Conservation (phyloP, 2,329 filamentous ascomycete genomes). For the Ophiostoma tasmaniense region DNA sequence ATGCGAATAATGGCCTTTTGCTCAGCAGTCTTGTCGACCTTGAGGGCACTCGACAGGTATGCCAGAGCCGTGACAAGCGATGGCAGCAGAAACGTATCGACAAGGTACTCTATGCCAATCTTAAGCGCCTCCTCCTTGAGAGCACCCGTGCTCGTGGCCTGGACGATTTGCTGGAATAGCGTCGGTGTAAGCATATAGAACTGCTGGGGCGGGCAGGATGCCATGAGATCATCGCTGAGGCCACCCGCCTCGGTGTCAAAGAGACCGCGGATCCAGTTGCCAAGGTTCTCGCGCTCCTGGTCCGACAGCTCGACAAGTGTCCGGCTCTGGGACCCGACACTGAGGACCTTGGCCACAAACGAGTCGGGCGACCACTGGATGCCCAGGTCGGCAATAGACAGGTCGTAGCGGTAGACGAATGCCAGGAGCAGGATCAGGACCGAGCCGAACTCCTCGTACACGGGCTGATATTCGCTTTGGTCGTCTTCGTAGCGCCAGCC, state of each 20-base stretch:
- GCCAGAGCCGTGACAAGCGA: conserved; percentile 65
- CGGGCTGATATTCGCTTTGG: conserved; percentile 73
- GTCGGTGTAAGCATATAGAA: conserved; percentile 74
- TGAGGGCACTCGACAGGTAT: conserved; percentile 63
- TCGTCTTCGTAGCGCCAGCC: conserved; percentile 73
- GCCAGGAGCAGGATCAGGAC: conserved; percentile 66
- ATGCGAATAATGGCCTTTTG: conserved; percentile 63
- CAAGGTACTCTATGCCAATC: conserved; percentile 68
- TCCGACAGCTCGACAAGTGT: conserved; percentile 52
- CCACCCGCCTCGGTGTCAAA: conserved; percentile 67
- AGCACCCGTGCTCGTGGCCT: conserved; percentile 57
- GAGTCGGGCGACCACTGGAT: conserved; percentile 46
- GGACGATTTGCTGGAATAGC: conserved; percentile 65
- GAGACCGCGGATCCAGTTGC: conserved; percentile 68
- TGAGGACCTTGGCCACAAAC: conserved; percentile 60
- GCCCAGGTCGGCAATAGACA: conserved; percentile 57
- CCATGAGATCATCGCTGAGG: conserved; percentile 71
- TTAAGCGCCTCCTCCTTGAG: conserved; percentile 63
- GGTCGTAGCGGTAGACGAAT: conserved; percentile 65
- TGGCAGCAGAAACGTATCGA: conserved; percentile 73
- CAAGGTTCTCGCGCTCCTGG: conserved; percentile 57
- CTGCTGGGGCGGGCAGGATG: conserved; percentile 71
- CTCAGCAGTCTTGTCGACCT: conserved; percentile 54
- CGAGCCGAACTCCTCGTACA: conserved; percentile 78
- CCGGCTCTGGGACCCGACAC: conserved; percentile 48